phyloP scores from a whole-genome alignment of 2,329 filamentous ascomycete genomes.

The Claviceps fusiformis region DNA sequence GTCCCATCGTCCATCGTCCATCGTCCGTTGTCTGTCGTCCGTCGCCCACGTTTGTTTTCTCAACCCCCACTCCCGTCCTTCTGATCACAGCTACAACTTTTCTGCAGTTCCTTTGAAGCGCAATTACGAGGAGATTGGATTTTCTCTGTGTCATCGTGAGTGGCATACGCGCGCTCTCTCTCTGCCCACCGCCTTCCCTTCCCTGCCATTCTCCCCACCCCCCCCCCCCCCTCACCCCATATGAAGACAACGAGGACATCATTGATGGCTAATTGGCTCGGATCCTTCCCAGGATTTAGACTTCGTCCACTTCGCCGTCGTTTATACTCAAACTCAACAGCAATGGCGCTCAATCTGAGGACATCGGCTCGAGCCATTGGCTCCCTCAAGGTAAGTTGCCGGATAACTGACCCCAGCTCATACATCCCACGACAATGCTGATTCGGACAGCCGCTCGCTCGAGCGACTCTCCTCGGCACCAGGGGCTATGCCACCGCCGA shows the following conservation, averaged over 20 bases:
- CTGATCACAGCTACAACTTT: neutral
- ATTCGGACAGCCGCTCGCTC: conserved; percentile 9
- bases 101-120: neutral
- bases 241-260: neutral
- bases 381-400: conserved; percentile 43
- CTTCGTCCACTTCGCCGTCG: conserved; percentile 1
- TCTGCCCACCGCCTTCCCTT: neutral
- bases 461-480: conserved; percentile 17
- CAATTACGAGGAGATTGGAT: neutral
- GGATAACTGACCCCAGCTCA: conserved; percentile 8
- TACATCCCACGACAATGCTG: neutral
- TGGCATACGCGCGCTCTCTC: neutral
- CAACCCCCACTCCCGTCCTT: neutral
- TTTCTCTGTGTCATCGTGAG: neutral
- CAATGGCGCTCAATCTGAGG: conserved; percentile 53
- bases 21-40: too few relatives aligned
- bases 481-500: conserved; percentile 65
- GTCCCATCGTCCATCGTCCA: neutral
- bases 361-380: conserved; percentile 48
- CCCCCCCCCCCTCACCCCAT: too few relatives aligned
- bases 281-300: conserved; percentile 1
- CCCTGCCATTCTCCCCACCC: too few relatives aligned
- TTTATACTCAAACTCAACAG: conserved; percentile 6
- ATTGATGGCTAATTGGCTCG: neutral
- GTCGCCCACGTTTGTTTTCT: neutral